phyloP scores from a whole-genome alignment of 495 filamentous ascomycete genomes.

The Aspergillus incahuasiensis region DNA sequence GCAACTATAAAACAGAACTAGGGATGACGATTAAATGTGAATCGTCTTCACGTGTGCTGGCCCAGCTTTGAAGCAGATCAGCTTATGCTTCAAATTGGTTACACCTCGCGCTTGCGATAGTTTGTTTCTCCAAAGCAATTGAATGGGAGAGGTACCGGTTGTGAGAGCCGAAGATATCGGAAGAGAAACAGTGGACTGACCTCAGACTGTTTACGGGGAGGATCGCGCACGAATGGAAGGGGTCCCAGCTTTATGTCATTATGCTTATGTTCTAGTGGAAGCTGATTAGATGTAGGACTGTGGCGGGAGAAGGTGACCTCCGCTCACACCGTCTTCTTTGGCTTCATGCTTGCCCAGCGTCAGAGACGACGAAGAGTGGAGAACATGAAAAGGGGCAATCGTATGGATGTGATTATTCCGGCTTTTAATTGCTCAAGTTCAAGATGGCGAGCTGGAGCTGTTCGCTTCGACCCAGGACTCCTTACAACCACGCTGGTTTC shows the following conservation, averaged over 20 bases:
- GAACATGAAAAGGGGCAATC: constrained; percentile 4
- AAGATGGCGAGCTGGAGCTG: background rate
- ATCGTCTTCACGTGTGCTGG: constrained; percentile 9
- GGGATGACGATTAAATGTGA: background rate
- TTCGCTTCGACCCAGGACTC: background rate
- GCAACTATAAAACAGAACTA: background rate
- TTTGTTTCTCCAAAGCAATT: background rate
- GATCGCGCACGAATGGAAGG: background rate
- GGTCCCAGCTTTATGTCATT: background rate
- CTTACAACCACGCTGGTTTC: background rate
- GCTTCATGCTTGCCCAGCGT: background rate
- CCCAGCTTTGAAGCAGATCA: background rate
- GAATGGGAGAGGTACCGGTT: background rate
- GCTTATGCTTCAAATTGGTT: background rate
- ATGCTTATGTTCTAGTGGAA: constrained; percentile 2
- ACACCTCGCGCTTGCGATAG: background rate
- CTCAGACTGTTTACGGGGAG: background rate
- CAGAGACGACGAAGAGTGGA: background rate
- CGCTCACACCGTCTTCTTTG: background rate
- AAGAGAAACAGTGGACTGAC: background rate
- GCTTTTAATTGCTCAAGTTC: background rate
- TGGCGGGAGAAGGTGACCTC: constrained; percentile 1
- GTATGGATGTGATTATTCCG: background rate
- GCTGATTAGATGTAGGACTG: background rate
- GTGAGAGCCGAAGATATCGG: background rate